Conservation (phyloP, 2,329 filamentous ascomycete genomes). For the Amesomyces nigricolor region DNA sequence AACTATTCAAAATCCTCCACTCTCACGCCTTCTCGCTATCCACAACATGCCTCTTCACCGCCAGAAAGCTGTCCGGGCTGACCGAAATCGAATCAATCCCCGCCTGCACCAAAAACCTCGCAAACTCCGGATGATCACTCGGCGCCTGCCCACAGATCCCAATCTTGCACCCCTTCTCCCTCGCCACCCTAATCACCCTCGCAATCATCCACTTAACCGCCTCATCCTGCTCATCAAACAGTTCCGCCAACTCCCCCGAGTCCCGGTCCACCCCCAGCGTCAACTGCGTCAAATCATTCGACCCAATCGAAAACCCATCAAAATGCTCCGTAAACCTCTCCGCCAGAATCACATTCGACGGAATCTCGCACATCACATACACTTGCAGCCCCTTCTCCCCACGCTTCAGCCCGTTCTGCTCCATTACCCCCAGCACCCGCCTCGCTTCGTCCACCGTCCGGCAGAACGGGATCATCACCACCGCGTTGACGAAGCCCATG, state of each 20-base stretch:
- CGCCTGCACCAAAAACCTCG: constrained; percentile 31
- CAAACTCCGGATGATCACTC: constrained; percentile 37
- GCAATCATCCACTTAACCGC: constrained; percentile 38
- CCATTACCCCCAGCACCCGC: constrained; percentile 33
- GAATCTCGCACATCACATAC: constrained; percentile 40
- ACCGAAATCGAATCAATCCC: constrained; percentile 38
- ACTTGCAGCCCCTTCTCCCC: constrained; percentile 34
- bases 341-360: constrained; percentile 37
- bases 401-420: constrained; percentile 33
- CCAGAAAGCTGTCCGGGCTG: constrained; percentile 36
- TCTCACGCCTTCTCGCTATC: constrained; percentile 16
- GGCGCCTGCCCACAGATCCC: constrained; percentile 37
- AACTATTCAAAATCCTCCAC: no score
- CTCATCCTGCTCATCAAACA: constrained; percentile 37
- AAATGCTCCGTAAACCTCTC: constrained; percentile 33
- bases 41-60: constrained; percentile 32
- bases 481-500: constrained; percentile 34
- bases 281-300: constrained; percentile 37
- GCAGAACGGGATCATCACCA: constrained; percentile 37
- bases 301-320: constrained; percentile 39
- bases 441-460: constrained; percentile 34
- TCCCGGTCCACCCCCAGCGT: constrained; percentile 37
- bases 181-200: constrained; percentile 30
- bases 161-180: constrained; percentile 32
- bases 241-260: constrained; percentile 32